Percentiles rank a stretch among this genome's conserved stretches.
These are phyloP conservation scores for Hymenoscyphus repandus DNA, from an alignment of 2,329 filamentous ascomycete genomes.

Conservation along the genomic window DNA sequence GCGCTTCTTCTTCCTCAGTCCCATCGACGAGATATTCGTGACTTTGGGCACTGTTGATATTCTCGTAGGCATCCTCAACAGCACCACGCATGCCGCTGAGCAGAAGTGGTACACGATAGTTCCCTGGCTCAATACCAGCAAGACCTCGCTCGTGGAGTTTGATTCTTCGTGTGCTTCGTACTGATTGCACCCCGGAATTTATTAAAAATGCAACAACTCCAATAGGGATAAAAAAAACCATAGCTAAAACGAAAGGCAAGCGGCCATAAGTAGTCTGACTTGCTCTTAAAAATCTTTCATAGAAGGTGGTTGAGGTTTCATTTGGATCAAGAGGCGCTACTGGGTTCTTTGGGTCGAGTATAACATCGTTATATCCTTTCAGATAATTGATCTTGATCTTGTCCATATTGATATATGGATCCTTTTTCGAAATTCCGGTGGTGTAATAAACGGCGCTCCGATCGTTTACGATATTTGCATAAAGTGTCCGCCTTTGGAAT, in stretches of 20 bases:
- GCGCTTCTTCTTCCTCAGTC: slow-evolving; percentile 42
- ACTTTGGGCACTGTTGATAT: slow-evolving; percentile 33
- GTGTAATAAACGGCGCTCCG: slow-evolving; percentile 79
- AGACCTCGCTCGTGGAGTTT: slow-evolving; percentile 67
- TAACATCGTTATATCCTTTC: slow-evolving; percentile 65
- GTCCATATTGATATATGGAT: slow-evolving; percentile 68
- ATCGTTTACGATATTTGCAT: slow-evolving; percentile 86
- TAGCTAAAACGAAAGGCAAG: slow-evolving; percentile 58
- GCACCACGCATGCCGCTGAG: slow-evolving; percentile 70
- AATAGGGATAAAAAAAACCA: slow-evolving; percentile 69
- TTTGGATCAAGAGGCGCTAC: slow-evolving; percentile 42
- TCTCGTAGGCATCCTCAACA: slow-evolving; percentile 55
- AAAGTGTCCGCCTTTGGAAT: slow-evolving; percentile 74
- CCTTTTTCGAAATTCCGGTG: slow-evolving; percentile 67
- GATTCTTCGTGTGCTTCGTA: slow-evolving; percentile 70
- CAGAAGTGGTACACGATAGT: slow-evolving; percentile 72
- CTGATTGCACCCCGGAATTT: slow-evolving; percentile 72
- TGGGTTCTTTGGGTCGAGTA: slow-evolving; percentile 65
- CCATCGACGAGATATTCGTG: slow-evolving; percentile 65
- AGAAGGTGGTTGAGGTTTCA: slow-evolving; percentile 21
- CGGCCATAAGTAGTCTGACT: slow-evolving; percentile 34
- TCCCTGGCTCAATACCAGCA: slow-evolving; percentile 59
- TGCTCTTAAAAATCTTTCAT: slow-evolving; percentile 24
- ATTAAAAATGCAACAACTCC: slow-evolving; percentile 65
- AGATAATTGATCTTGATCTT: slow-evolving; percentile 69